phyloP scores from a whole-genome alignment of 2,329 filamentous ascomycete species.

The Sarocladium oryzae region DNA sequence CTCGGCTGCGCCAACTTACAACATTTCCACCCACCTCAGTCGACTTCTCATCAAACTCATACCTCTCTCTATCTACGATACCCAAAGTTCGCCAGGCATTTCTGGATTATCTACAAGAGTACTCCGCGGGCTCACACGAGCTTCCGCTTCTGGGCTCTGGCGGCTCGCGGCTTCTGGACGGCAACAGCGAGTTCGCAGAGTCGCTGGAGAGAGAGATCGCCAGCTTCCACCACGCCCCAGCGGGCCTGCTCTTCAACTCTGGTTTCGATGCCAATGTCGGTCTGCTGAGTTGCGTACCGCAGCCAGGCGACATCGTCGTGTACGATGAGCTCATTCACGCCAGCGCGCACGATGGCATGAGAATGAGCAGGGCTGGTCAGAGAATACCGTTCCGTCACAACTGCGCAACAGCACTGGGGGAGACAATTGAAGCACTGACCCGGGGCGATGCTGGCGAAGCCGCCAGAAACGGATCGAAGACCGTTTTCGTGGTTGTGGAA shows the following conservation, averaged over 20 bases:
- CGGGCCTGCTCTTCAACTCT: conserved; percentile 48
- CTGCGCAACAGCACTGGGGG: conserved; percentile 28
- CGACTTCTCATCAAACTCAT: conserved; percentile 74
- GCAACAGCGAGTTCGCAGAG: conserved; percentile 40
- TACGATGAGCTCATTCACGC: conserved; percentile 75
- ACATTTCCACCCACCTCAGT: conserved; percentile 60
- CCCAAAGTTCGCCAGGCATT: conserved; percentile 54
- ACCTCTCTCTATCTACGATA: conserved; percentile 65
- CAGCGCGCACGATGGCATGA: conserved; percentile 73
- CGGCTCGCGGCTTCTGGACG: conserved; percentile 47
- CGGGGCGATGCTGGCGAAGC: conserved; percentile 20
- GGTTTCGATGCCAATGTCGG: conserved; percentile 63
- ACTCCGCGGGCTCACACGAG: conserved; percentile 22
- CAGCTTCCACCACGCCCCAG: conserved; percentile 36
- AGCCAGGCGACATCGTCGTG: conserved; percentile 55
- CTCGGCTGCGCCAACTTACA: conserved; percentile 38
- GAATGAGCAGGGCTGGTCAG: conserved; percentile 47
- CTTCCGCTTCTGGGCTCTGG: conserved; percentile 44
- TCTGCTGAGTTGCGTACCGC: conserved; percentile 54
- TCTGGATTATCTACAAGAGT: conserved; percentile 29
- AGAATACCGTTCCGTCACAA: conserved; percentile 53
- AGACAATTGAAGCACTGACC: conserved; percentile 23
- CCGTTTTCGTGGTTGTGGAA: conserved; percentile 64
- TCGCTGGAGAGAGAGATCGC: conserved; percentile 40
- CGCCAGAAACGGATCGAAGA: conserved; percentile 32